Evolutionary conservation across 1,284 basidiomycete genomes (phyloP), one percentile per base, ranked within the genome.

Genomic region (Chondrostereum purpureum): DNA sequence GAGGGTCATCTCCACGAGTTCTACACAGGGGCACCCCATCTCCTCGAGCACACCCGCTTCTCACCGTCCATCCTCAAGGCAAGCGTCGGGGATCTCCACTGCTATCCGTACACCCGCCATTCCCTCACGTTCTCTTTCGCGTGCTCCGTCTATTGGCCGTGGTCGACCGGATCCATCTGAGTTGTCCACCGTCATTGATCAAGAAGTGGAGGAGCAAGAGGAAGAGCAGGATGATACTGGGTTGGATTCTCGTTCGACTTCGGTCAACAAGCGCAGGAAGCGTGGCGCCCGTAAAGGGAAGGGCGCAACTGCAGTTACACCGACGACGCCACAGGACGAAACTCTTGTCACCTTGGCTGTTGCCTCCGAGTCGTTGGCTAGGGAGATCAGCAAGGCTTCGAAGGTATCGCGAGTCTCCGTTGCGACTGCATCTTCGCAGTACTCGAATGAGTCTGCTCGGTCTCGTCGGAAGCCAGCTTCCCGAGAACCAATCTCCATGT

Each of bases 321-420:
- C 58, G 10, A 58, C 54, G 8, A 51, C 64, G 23, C 58, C 65
- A 24, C 68, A 70, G 45, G 79, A 81, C 46, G 69, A 72, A 43
- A 80, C 77, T 3, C 66, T 88, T 50, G 73, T 77, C 10, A 83
- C 82, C 5, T 76, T 93, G 23, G 90, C 89, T 3, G 73, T 73
- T 41, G 90, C 86, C 1, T 88, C 85, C 3, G 88, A 94, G 60
- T 74, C 79, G 5, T 74, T 94, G 21, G 92, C 88, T 12, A 75
- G 91, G 49, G 88, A 93, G 65, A 77, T 94, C 51, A 87, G 83
- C 58, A 73, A 74, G 50, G 78, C 77, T 6, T 71, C 69, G 17
- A 67, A 63, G 51, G 60, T 61, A 4, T 64, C 65, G 10, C 21
- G 20, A 14, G 23, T 23, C 17, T 44, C 47, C 13, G 39, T 16